Conservation (phyloP, 495 filamentous ascomycete species). For the Terfezia boudieri region DNA sequence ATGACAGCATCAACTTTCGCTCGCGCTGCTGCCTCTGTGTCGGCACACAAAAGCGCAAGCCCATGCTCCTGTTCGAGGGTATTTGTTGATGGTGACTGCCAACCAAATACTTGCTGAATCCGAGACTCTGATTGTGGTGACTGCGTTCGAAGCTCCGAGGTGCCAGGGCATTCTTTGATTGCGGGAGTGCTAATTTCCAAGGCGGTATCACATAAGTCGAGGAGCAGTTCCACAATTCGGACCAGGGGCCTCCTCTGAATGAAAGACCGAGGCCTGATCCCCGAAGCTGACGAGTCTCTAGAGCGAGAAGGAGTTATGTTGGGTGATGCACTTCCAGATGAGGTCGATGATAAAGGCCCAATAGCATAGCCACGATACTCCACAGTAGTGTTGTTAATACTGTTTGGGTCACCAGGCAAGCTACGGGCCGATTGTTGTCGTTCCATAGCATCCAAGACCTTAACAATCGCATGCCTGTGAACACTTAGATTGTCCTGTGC, state of each 20-base stretch:
- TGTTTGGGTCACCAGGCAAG: slow-evolving; percentile 30
- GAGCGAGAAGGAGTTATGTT: slow-evolving; percentile 44
- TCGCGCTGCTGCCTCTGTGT: slow-evolving; percentile 61
- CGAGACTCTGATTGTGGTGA: slow-evolving; percentile 88
- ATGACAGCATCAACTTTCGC: slow-evolving; percentile 82
- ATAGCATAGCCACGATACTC: slow-evolving; percentile 87
- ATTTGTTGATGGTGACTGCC: slow-evolving; percentile 78
- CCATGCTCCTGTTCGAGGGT: slow-evolving; percentile 91
- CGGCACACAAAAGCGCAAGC: slow-evolving; percentile 60
- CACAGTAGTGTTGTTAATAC: slow-evolving; percentile 15
- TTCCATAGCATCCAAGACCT: slow-evolving; percentile 78
- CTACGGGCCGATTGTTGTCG: slow-evolving; percentile 45
- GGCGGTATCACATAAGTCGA: slow-evolving; percentile 89
- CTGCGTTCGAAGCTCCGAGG: slow-evolving; percentile 57
- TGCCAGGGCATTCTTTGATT: slow-evolving; percentile 51
- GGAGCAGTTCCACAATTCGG: slow-evolving; percentile 77
- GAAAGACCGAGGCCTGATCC: slow-evolving; percentile 55
- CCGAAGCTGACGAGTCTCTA: slow-evolving; percentile 58
- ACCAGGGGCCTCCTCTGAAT: slow-evolving; percentile 71
- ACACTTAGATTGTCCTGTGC: slow-evolving; percentile 83
- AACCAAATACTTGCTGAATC: slow-evolving; percentile 78
- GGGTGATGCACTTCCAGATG: slow-evolving; percentile 44
- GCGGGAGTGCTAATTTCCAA: slow-evolving; percentile 84
- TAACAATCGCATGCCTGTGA: slow-evolving; percentile 88
- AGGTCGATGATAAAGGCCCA: slow-evolving; percentile 48